phyloP scores from a whole-genome alignment of 140 eudicot species.

The Ambrosia hybrid region DNA sequence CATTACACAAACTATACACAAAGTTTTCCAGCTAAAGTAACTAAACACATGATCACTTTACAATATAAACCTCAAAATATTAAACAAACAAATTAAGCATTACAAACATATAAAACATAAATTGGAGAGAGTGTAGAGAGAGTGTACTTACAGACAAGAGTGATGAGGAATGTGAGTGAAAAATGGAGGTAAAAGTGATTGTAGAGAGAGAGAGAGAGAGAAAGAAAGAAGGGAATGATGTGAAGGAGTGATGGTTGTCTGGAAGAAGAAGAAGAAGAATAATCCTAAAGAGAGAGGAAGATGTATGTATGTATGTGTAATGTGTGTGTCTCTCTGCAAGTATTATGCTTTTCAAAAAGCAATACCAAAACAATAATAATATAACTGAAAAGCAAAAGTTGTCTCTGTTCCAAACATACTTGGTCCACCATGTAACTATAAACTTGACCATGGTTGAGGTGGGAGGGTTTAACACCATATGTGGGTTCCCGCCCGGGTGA shows the following conservation, averaged over 20 bases:
- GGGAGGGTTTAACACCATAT: too few relatives aligned
- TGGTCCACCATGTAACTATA: conserved; percentile 27
- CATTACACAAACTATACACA: conserved; percentile 26
- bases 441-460: too few relatives aligned
- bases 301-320: too few relatives aligned
- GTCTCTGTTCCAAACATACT: conserved; percentile 16
- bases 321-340: too few relatives aligned
- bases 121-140: not conserved
- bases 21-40: conserved; percentile 2
- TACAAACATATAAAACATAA: conserved; percentile 19
- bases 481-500: too few relatives aligned
- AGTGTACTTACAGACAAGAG: conserved; percentile 36
- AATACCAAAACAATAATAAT: not conserved
- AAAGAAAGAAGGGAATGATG: conserved; percentile 15
- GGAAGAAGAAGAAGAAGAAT: too few relatives aligned
- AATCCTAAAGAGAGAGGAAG: too few relatives aligned
- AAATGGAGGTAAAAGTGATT: conserved; percentile 13
- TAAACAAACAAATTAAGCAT: not conserved
- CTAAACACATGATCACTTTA: conserved; percentile 16
- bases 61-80: not conserved
- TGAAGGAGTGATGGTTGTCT: conserved; percentile 29
- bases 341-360: too few relatives aligned
- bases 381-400: conserved; percentile 53
- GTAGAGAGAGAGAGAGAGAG: conserved; percentile 12
- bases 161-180: conserved; percentile 16